Percentiles rank a stretch among this genome's conserved stretches.
Evolutionary conservation across 768 basidiomycete genomes (phyloP).

Genomic region (Cytidiella melzeri): DNA sequence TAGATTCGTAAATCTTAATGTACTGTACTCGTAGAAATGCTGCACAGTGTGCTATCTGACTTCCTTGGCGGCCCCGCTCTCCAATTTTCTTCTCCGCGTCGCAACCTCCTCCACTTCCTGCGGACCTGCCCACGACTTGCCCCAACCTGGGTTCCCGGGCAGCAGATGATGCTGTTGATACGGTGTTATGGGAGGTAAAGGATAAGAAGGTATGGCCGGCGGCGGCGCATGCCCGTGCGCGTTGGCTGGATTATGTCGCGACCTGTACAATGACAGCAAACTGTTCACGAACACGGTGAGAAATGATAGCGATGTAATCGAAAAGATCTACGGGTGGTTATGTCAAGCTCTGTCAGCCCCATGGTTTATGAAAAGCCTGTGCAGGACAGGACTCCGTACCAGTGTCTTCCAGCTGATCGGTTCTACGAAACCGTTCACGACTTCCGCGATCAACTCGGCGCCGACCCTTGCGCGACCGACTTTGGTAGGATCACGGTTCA

Average conservation of each 20-base stretch:
- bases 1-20: too few relatives aligned
- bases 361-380: too few relatives aligned
- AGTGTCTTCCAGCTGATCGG: slow-evolving; percentile 97
- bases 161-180: slow-evolving; percentile 47
- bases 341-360: too few relatives aligned
- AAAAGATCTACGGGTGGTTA: slow-evolving; percentile 59
- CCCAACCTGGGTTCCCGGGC: slow-evolving; percentile 42
- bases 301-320: slow-evolving; percentile 69
- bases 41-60: slow-evolving; percentile 10
- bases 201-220: slow-evolving; percentile 26
- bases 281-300: slow-evolving; percentile 77
- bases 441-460: slow-evolving; percentile 93
- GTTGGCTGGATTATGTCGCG: slow-evolving; percentile 41
- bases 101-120: slow-evolving; percentile 14
- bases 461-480: slow-evolving; percentile 86
- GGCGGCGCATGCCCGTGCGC: slow-evolving; percentile 12
- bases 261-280: slow-evolving; percentile 71
- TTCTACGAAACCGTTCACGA: slow-evolving; percentile 95
- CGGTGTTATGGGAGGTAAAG: slow-evolving; percentile 32
- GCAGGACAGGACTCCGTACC: slow-evolving; percentile 43
- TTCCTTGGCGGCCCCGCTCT: slow-evolving; percentile 20
- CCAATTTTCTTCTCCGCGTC: slow-evolving; percentile 19
- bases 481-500: slow-evolving; percentile 89
- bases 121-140: slow-evolving; percentile 30
- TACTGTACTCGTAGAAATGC: too few relatives aligned